Conservation (phyloP, 148 eudicot species). For the Diospyros kaki region DNA sequence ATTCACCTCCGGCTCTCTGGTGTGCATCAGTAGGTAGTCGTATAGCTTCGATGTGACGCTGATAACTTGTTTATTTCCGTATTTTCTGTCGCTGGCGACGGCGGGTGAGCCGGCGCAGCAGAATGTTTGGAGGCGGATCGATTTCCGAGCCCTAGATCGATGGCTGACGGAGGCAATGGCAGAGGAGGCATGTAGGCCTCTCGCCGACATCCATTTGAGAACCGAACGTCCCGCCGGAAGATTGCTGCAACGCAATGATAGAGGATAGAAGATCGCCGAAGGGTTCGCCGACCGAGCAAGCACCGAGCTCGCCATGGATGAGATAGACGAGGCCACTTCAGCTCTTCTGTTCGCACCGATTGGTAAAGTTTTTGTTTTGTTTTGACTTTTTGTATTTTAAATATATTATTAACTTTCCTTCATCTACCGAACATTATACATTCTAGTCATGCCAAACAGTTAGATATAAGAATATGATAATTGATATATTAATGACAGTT, state of each 20-base stretch:
- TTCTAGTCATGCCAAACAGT: too few species aligned
- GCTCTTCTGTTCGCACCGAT: too few species aligned
- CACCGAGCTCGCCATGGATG: constrained; percentile 11
- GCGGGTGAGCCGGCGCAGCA: constrained; percentile 29
- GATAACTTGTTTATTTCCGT: constrained; percentile 71
- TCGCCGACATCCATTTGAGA: constrained; percentile 3
- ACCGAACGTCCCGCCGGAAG: neutral
- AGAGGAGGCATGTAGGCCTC: constrained; percentile 6
- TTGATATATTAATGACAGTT: too few species aligned
- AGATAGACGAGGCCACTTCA: neutral
- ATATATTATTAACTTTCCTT: too few species aligned
- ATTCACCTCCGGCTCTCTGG: constrained; percentile 67
- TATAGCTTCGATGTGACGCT: constrained; percentile 71
- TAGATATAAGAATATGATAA: too few species aligned
- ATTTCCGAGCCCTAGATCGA: neutral
- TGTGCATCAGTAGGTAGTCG: constrained; percentile 65
- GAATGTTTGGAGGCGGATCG: constrained; percentile 1
- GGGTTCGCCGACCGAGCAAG: constrained; percentile 12
- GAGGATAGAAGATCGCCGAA: constrained; percentile 8
- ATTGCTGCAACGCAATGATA: neutral
- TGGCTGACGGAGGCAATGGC: neutral
- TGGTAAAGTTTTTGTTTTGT: too few species aligned
- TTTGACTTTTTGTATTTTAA: too few species aligned
- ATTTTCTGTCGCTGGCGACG: constrained; percentile 44
- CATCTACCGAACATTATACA: too few species aligned